phyloP scores from a whole-genome alignment of 1,284 basidiomycete genomes.

The Sphagnurus paluster region DNA sequence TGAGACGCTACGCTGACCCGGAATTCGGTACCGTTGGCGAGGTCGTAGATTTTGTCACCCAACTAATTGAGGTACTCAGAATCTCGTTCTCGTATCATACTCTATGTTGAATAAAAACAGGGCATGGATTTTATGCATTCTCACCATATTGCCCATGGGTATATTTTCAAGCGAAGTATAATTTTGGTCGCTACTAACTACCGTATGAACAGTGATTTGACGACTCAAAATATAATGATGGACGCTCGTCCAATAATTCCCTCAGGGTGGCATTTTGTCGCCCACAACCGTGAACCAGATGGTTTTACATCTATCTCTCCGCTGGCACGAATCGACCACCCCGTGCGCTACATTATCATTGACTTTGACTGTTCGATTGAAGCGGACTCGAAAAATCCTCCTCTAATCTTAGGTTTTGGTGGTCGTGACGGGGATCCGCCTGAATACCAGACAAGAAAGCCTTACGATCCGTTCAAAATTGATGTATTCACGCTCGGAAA shows the following conservation, averaged over 20 bases:
- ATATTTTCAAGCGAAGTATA: background rate
- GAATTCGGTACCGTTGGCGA: conserved; percentile 28
- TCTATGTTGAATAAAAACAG: conserved; percentile 14
- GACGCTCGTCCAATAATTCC: conserved; percentile 27
- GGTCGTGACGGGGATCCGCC: background rate
- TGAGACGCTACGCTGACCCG: conserved; percentile 28
- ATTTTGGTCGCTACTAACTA: background rate
- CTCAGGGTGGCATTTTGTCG: conserved; percentile 30
- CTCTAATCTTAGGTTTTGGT: background rate
- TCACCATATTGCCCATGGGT: conserved; percentile 32
- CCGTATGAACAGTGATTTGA: background rate
- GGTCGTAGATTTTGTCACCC: conserved; percentile 31
- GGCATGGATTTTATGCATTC: conserved; percentile 32
- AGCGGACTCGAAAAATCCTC: background rate
- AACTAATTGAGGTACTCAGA: conserved; percentile 27
- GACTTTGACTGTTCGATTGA: background rate
- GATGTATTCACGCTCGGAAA: no score
- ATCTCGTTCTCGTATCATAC: background rate
- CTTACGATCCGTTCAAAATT: background rate
- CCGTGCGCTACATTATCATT: conserved; percentile 26
- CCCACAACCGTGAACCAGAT: conserved; percentile 24
- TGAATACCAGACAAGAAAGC: background rate
- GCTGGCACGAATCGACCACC: conserved; percentile 23
- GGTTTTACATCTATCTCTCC: conserved; percentile 23
- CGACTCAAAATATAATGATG: conserved; percentile 32